These are phyloP conservation scores for Volvariella surrecta DNA, from an alignment of 1,284 basidiomycete genomes.

Conservation along the genomic window DNA sequence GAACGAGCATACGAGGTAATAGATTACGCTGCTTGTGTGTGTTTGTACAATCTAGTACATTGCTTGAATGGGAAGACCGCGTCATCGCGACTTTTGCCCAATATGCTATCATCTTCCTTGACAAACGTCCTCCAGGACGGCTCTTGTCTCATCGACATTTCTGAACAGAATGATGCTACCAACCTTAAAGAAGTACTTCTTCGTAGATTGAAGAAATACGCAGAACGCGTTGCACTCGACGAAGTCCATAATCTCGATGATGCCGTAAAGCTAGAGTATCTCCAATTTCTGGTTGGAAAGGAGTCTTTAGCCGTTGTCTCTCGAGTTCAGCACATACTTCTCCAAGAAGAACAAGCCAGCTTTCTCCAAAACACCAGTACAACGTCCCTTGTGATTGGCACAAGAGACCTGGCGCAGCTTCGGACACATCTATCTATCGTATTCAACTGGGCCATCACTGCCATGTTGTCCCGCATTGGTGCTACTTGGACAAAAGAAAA, in stretches of 20 bases:
- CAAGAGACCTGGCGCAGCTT: conserved; percentile 53
- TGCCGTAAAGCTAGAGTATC: conserved; percentile 21
- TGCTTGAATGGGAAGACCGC: too few relatives aligned
- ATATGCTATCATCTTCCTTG: too few relatives aligned
- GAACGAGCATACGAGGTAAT: neutral
- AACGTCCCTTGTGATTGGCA: conserved; percentile 40
- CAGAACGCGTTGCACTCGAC: neutral
- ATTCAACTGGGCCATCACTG: conserved; percentile 63
- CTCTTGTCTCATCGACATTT: neutral
- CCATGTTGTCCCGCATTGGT: conserved; percentile 35
- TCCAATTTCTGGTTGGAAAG: conserved; percentile 46
- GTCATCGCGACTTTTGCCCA: too few relatives aligned
- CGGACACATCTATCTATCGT: conserved; percentile 55
- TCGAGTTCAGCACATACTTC: conserved; percentile 39
- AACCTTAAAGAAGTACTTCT: neutral
- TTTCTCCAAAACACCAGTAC: conserved; percentile 5
- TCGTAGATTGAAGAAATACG: neutral
- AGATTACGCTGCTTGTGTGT: too few relatives aligned
- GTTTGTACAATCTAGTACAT: too few relatives aligned
- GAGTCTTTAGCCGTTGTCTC: conserved; percentile 47
- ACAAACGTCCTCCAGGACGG: neutral
- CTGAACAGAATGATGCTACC: neutral
- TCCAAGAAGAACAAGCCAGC: conserved; percentile 8
- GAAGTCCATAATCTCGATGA: neutral
- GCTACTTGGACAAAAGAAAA: conserved; percentile 33